Base-by-base conservation (phyloP, 805 yeast species). In the Ogataea saltuana region DNA sequence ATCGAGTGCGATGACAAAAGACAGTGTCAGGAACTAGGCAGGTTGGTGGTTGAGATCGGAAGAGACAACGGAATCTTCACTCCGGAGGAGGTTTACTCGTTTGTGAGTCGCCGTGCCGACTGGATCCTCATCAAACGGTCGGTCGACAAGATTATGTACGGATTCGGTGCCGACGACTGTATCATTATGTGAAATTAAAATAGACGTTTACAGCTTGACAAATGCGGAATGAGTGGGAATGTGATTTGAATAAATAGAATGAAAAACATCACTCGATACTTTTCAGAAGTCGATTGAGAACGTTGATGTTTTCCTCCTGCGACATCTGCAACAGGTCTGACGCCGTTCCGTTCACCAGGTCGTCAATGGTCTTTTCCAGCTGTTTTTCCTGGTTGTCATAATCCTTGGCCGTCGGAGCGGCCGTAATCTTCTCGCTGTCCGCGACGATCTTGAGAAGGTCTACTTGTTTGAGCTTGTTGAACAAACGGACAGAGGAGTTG, bases 131-230 rank as follows among this genome's bases (percentile, higher is more conserved):
- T 91, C 20, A 83, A 80, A 51, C 71, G 75, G 48, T 85, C 85
- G 46, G 97, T 91, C 8, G 98, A 91, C 63, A 88, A 84, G 61
- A 90, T 88, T n/a, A 86, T 93, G 82, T 93, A 89, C 58, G 98
- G 99, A 0, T 72, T 91, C 41, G 89, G 88, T 13, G 65, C 83
- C 21, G 85, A 80, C 20, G 97, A 89, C 56, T 90, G 97, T 68
- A 51, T 61, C 0, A 68, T 88, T 31, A 67, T 75, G 67, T 83
- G 60, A 64, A n/a, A 5, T 4, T 5, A 13, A 19, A n/a, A n/a
- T n/a, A n/a, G n/a, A n/a, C n/a, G n/a, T n/a, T n/a, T n/a, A n/a
- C n/a, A n/a, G n/a, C n/a, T n/a, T n/a, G n/a, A n/a, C n/a, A n/a
- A n/a, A n/a, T n/a, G n/a, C n/a, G n/a, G n/a, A n/a, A n/a, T n/a